Evolutionary conservation across 306 rosid species (phyloP).

Genomic region (Lathyrus sativus): DNA sequence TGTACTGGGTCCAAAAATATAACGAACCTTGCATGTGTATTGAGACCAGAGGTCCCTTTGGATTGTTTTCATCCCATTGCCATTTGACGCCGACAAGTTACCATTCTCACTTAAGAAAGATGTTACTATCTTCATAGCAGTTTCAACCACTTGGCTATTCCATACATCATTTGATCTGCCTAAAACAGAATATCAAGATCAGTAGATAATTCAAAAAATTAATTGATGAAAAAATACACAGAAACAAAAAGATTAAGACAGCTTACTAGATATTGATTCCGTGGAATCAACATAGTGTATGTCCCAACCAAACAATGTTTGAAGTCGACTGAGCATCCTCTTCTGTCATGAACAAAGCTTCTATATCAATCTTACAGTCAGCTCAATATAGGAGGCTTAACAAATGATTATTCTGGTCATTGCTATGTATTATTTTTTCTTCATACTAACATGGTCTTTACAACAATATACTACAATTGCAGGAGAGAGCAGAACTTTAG

Average conservation of each 20-base stretch:
- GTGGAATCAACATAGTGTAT: conserved; percentile 75
- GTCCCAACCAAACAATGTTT: conserved; percentile 72
- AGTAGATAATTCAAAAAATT: not conserved
- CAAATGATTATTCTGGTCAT: conserved; percentile 27
- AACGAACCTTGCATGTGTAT: conserved; percentile 75
- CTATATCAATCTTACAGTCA: conserved; percentile 29
- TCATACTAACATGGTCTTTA: not conserved
- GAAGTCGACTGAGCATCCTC: conserved; percentile 71
- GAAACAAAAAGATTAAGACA: conserved; percentile 32
- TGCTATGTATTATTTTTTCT: conserved; percentile 1
- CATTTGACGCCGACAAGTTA: conserved; percentile 37
- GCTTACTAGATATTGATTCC: conserved; percentile 64
- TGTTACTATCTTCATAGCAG: conserved; percentile 53
- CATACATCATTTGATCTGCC: conserved; percentile 71
- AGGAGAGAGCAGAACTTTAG: conserved; percentile 17
- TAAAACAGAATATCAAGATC: conserved; percentile 36
- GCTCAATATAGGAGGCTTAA: conserved; percentile 19
- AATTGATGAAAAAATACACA: not conserved
- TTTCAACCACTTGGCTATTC: conserved; percentile 65
- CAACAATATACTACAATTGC: conserved; percentile 4
- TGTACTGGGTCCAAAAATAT: not conserved
- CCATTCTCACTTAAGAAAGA: conserved; percentile 55
- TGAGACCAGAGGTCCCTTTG: conserved; percentile 91
- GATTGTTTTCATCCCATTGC: conserved; percentile 42
- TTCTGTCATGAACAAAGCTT: conserved; percentile 56